Evolutionary conservation across 345 rosid species (phyloP), one percentile per base, ranked within the genome.

Genomic region (Hypericum androsaemum): DNA sequence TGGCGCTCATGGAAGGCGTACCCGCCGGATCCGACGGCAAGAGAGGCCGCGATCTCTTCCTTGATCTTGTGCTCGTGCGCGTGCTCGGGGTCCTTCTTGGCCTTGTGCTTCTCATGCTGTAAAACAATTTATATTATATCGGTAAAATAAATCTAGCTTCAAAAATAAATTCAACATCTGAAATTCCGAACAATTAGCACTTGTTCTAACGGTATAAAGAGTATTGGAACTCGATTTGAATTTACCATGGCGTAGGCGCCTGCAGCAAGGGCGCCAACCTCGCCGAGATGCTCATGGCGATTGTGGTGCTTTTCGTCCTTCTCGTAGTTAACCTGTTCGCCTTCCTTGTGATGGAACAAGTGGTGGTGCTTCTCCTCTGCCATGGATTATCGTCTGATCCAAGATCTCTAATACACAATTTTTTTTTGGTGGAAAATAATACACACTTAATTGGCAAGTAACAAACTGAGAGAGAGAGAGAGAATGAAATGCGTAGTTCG

Each of bases 241-340:
- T 12, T 43, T 80, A 81, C 87, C 81, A 75, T 28, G 8, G 81
- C 81, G 58, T 37, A 81, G 55, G 79, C 74, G 3, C 77, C 77
- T 7, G 81, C 83, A 3, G 73, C 76, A 1, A 50, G 64, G 1
- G 77, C 41, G 0, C 76, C 83, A 1, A 78, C 38, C 61, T 65
- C 83, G 0, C 83, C 80, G 0, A 65, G 22, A 47, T 78, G 71
- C 67, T 81, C 79, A 13, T 49, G 79, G 55, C 67, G 79, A 63
- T 73, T 75, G 72, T 81, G 87, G 61, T 81, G 83, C 74, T 78
- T 81, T 70, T 78, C 83, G 63, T 81, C 81, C 71, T 73, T 67
- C 58, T 44, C 47, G 59, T 75, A 71, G 51, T 73, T 83, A 38
- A 22, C 47, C 11, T 60, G 70, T 0, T 59, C 64, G 16, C 41